Evolutionary conservation across 2,329 filamentous ascomycete genomes (phyloP).

Genomic region (Penicillium sp.): DNA sequence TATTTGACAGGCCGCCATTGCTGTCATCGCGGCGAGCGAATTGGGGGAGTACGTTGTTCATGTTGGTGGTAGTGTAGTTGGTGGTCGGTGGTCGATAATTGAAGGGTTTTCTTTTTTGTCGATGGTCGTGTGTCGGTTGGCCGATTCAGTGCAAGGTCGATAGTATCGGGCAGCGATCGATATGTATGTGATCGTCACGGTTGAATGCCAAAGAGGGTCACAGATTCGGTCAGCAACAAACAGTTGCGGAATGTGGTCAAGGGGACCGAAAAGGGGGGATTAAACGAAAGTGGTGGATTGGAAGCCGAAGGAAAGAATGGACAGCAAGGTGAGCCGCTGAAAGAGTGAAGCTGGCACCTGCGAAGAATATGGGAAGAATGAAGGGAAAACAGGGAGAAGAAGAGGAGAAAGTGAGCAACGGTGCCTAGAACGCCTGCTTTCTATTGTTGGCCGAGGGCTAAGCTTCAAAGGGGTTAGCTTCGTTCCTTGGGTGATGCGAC

Average conservation of each 20-base stretch:
- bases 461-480: slow-evolving; percentile 38
- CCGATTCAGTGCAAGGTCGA: background rate
- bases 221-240: slow-evolving; percentile 18
- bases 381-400: slow-evolving; percentile 26
- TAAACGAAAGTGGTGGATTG: slow-evolving; percentile 2
- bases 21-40: slow-evolving; percentile 55
- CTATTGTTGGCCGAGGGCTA: slow-evolving; percentile 21
- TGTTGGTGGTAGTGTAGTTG: slow-evolving; percentile 16
- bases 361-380: slow-evolving; percentile 29
- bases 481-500: slow-evolving; percentile 52
- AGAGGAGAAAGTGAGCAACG: slow-evolving; percentile 25
- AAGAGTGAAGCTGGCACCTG: slow-evolving; percentile 65
- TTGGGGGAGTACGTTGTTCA: slow-evolving; percentile 46
- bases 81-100: background rate
- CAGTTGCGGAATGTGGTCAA: slow-evolving; percentile 6
- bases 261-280: slow-evolving; percentile 11
- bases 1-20: slow-evolving; percentile 55
- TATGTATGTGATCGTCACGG: slow-evolving; percentile 20
- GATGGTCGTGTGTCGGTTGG: slow-evolving; percentile 5
- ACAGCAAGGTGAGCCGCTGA: slow-evolving; percentile 57
- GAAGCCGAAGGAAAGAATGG: slow-evolving; percentile 45
- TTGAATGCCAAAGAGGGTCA: slow-evolving; percentile 21
- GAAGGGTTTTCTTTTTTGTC: background rate
- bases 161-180: slow-evolving; percentile 1
- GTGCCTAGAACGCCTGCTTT: slow-evolving; percentile 7